Evolutionary conservation across 2,329 filamentous ascomycete genomes (phyloP).

Genomic region (Verticillium dahliae): DNA sequence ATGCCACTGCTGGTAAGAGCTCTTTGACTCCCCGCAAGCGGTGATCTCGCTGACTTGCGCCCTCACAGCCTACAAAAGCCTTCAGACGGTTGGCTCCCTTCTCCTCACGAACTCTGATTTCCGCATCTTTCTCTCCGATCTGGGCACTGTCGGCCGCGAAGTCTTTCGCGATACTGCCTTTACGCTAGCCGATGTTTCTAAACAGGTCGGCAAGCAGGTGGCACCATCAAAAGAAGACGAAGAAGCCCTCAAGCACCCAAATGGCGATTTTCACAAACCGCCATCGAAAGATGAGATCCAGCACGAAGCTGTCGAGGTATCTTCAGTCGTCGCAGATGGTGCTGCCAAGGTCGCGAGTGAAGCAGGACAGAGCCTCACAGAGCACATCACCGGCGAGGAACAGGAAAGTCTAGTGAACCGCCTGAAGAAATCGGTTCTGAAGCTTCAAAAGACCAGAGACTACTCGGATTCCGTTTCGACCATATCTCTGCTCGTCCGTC

Average conservation of each 20-base stretch:
- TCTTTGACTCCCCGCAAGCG: not conserved
- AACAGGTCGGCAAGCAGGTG: constrained; percentile 65
- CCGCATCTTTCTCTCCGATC: constrained; percentile 74
- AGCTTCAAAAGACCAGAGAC: constrained; percentile 68
- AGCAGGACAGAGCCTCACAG: constrained; percentile 62
- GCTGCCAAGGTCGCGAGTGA: constrained; percentile 46
- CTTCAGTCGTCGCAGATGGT: constrained; percentile 46
- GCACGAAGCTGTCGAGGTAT: constrained; percentile 47
- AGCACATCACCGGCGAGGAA: constrained; percentile 68
- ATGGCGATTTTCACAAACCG: constrained; percentile 18
- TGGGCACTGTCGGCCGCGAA: constrained; percentile 71
- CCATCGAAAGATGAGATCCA: constrained; percentile 60
- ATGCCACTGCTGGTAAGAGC: constrained; percentile 60
- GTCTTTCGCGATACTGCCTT: constrained; percentile 84
- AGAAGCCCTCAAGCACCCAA: constrained; percentile 37
- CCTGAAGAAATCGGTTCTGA: constrained; percentile 68
- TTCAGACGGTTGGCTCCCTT: constrained; percentile 77
- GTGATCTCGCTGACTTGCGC: constrained; percentile 3
- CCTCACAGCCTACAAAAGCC: constrained; percentile 63
- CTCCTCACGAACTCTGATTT: constrained; percentile 88
- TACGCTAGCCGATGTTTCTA: constrained; percentile 68
- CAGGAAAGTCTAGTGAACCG: constrained; percentile 66
- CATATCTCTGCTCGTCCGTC: constrained; percentile 66
- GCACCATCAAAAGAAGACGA: constrained; percentile 60
- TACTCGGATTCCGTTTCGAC: constrained; percentile 84